Percentiles rank a stretch among this genome's conserved stretches.
Conservation (phyloP, 2,329 filamentous ascomycete species). For the Biscogniauxia mediterranea region DNA sequence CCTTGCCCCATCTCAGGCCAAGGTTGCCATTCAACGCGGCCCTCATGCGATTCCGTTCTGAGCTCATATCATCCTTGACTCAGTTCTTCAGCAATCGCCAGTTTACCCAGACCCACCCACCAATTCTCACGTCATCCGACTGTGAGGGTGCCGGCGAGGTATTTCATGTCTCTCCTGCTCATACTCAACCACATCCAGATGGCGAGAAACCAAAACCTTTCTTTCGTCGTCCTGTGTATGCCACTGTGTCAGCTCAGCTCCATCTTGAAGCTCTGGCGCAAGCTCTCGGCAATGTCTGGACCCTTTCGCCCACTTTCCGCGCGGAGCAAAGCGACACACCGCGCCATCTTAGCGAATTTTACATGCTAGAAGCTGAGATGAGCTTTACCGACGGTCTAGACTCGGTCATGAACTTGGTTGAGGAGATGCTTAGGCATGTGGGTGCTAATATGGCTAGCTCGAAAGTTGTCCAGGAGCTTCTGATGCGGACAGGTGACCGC, state of each 20-base stretch:
- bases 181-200: constrained; percentile 33
- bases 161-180: constrained; percentile 63
- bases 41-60: constrained; percentile 78
- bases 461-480: constrained; percentile 46
- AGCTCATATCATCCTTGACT: constrained; percentile 69
- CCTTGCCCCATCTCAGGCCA: constrained; percentile 81
- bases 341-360: constrained; percentile 93
- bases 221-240: constrained; percentile 85
- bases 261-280: constrained; percentile 92
- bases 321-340: constrained; percentile 92
- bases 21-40: constrained; percentile 79
- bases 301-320: constrained; percentile 87
- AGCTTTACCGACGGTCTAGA: constrained; percentile 71
- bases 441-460: constrained; percentile 39
- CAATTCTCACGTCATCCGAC: constrained; percentile 93
- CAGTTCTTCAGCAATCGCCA: constrained; percentile 70
- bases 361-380: constrained; percentile 95
- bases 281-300: constrained; percentile 88
- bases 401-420: constrained; percentile 74
- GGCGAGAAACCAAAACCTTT: constrained; percentile 54
- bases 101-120: constrained; percentile 84
- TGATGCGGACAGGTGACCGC: constrained; percentile 39
- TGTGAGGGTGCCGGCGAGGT: constrained; percentile 96
- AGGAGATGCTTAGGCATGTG: constrained; percentile 68
- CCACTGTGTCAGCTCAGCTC: constrained; percentile 92